Base-by-base conservation (phyloP, 2,329 filamentous ascomycete species). In the Ophiostoma fasciatum region DNA sequence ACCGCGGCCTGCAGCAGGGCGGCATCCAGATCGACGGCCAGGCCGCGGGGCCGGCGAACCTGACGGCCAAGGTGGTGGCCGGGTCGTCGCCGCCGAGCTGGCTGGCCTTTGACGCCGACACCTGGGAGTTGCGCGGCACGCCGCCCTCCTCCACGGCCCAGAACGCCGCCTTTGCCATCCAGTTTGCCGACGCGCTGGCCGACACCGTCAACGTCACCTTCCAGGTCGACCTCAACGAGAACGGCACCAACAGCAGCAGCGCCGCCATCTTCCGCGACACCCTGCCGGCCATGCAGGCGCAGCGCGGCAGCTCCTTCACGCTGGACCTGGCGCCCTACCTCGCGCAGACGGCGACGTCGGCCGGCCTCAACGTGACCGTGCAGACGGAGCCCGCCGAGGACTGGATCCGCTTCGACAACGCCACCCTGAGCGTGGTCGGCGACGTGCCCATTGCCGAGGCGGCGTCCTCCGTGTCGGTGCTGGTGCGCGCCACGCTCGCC, bases 41-140 rank as follows among this genome's bases (percentile, higher is more conserved):
- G 27, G 50, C 60, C 1, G 57, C 75, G 3, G 53, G 54, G 4
- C 51, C 61, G 4, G 11, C 33, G 12, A 43, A 43, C 11, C 31
- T 46, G n/a, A 39, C 42, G 0, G 57, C 58, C 0, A 64, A 75
- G 21, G 47, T 87, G 22, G 48, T 51, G 12, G 61, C 63, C 1
- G 62, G 74, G 6, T 61, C 63, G 1, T 62, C 57, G 0, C 42
- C 67, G 1, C 82, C 84, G 0, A 49, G 59, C 4, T 93, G 85
- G 85, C 53, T 92, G 19, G 58, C 59, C 0, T 69, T 90, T 36
- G 65, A 90, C 47, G 57, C 65, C 3, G 47, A 58, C 8, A 75
- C 73, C 0, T 68, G 84, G 50, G 59, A 57, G 1, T 55, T 93
- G 7, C 64, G 58, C 22, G 85, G 84, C 3, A 78, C 59, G 2